A percentile compares a stretch with the other conserved stretches of the same genome.
These are phyloP conservation scores for Nigrograna mackinnonii DNA, from an alignment of 2,329 filamentous ascomycete genomes.

Conservation along the genomic window DNA sequence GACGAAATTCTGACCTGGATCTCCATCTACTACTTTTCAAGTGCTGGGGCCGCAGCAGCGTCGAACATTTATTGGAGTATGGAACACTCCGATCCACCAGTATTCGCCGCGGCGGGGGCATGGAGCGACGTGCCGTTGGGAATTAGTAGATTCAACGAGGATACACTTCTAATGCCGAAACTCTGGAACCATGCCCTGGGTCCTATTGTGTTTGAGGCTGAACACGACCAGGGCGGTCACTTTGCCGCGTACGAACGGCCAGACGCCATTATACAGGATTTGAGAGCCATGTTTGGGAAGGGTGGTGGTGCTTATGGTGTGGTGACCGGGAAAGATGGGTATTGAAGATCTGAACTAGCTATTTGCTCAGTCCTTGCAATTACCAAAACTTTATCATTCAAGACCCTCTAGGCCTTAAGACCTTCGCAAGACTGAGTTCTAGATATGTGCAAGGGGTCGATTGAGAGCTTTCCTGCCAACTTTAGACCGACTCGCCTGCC, in stretches of 20 bases:
- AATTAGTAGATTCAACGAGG: not conserved
- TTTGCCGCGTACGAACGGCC: slow-evolving; percentile 62
- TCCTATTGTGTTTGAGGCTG: slow-evolving; percentile 4
- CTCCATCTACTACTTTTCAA: slow-evolving; percentile 69
- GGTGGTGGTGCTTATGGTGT: not conserved
- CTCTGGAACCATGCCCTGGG: not conserved
- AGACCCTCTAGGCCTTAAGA: too few species aligned
- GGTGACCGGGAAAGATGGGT: not conserved
- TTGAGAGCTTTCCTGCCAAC: too few species aligned
- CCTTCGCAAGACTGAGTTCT: too few species aligned
- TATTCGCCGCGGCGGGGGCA: not conserved
- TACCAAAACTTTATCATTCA: too few species aligned
- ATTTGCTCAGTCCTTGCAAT: too few species aligned
- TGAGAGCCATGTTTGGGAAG: slow-evolving; percentile 50
- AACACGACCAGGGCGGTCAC: slow-evolving; percentile 52
- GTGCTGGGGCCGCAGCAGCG: slow-evolving; percentile 62
- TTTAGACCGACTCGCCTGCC: too few species aligned
- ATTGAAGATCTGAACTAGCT: too few species aligned
- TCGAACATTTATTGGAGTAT: slow-evolving; percentile 58
- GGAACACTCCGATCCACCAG: not conserved
- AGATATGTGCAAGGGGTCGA: too few species aligned
- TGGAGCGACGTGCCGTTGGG: not conserved
- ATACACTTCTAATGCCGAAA: not conserved
- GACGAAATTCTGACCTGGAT: slow-evolving; percentile 75
- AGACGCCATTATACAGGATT: slow-evolving; percentile 51